phyloP scores from a whole-genome alignment of 768 basidiomycete species.

The Lentinula guzmanii region DNA sequence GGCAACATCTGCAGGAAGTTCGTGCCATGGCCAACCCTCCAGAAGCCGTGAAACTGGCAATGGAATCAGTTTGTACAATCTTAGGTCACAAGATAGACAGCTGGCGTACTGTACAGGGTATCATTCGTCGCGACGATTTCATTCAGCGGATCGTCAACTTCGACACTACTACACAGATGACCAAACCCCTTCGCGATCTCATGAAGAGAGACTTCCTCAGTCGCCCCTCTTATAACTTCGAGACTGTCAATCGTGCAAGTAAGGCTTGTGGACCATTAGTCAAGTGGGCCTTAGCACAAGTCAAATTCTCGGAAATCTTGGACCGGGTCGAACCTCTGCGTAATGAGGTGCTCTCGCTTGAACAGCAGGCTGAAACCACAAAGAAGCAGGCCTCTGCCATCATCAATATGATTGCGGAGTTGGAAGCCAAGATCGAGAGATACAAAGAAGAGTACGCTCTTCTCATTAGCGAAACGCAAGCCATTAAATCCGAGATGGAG shows the following conservation, averaged over 20 bases:
- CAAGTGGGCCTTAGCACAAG: conserved; percentile 97
- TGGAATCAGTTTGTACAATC: conserved; percentile 97
- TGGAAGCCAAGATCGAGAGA: conserved; percentile 84
- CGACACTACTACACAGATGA: conserved; percentile 88
- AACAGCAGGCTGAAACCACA: conserved; percentile 89
- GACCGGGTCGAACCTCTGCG: conserved; percentile 96
- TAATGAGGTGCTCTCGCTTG: conserved; percentile 90
- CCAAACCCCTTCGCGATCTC: conserved; percentile 76
- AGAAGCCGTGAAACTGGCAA: conserved; percentile 93
- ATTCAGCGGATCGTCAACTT: conserved; percentile 94
- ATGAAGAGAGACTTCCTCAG: conserved; percentile 95
- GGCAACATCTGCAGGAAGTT: conserved; percentile 94
- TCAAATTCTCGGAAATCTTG: conserved; percentile 93
- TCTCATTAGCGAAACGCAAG: conserved; percentile 93
- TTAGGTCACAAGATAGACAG: conserved; percentile 96
- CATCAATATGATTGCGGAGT: conserved; percentile 85
- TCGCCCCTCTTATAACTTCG: conserved; percentile 89
- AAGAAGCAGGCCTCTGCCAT: conserved; percentile 90
- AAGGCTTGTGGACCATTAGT: conserved; percentile 97
- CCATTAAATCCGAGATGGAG: conserved; percentile 98
- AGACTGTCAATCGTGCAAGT: conserved; percentile 86
- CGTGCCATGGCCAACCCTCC: conserved; percentile 98
- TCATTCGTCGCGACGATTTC: conserved; percentile 96
- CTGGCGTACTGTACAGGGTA: conserved; percentile 93
- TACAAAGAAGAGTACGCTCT: conserved; percentile 98